Evolutionary conservation across 2,329 filamentous ascomycete genomes (phyloP).

Genomic region (Stagonosporopsis rhizophila): DNA sequence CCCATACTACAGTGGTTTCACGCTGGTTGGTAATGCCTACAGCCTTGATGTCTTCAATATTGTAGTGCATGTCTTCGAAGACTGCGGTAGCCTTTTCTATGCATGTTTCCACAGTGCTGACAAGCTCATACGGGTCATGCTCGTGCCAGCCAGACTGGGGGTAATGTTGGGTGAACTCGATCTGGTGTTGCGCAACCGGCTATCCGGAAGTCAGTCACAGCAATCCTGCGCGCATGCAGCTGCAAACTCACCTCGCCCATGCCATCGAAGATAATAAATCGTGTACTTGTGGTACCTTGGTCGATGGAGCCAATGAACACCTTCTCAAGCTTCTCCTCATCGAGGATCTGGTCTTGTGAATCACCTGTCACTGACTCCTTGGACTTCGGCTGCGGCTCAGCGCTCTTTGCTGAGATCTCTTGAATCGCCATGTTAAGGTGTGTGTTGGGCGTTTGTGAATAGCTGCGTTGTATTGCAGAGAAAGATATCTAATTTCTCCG

Average conservation of each 20-base stretch:
- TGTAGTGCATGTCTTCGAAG: constrained; percentile 74
- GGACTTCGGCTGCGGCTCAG: constrained; percentile 43
- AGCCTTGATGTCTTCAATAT: constrained; percentile 72
- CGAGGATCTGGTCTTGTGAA: constrained; percentile 28
- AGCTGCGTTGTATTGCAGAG: constrained; percentile 7
- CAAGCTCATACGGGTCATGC: constrained; percentile 80
- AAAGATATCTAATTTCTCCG: constrained; percentile 25
- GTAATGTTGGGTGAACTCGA: constrained; percentile 85
- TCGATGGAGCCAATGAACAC: constrained; percentile 88
- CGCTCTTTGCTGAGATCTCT: constrained; percentile 33
- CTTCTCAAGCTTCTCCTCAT: constrained; percentile 52
- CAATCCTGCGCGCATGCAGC: not conserved
- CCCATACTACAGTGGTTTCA: constrained; percentile 88
- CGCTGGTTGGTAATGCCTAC: constrained; percentile 91
- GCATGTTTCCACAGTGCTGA: constrained; percentile 77
- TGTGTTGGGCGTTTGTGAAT: constrained; percentile 4
- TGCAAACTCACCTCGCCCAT: constrained; percentile 58
- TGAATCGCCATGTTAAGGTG: constrained; percentile 35
- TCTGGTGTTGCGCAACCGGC: constrained; percentile 82
- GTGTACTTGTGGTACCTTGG: constrained; percentile 86
- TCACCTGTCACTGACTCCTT: constrained; percentile 37
- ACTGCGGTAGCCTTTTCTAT: constrained; percentile 77
- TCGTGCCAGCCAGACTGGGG: constrained; percentile 91
- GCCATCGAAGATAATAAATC: constrained; percentile 89
- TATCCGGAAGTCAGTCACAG: constrained; percentile 38